These are phyloP conservation scores for Metschnikowia koreensis DNA, from an alignment of 805 yeast genomes.

Conservation along the genomic window DNA sequence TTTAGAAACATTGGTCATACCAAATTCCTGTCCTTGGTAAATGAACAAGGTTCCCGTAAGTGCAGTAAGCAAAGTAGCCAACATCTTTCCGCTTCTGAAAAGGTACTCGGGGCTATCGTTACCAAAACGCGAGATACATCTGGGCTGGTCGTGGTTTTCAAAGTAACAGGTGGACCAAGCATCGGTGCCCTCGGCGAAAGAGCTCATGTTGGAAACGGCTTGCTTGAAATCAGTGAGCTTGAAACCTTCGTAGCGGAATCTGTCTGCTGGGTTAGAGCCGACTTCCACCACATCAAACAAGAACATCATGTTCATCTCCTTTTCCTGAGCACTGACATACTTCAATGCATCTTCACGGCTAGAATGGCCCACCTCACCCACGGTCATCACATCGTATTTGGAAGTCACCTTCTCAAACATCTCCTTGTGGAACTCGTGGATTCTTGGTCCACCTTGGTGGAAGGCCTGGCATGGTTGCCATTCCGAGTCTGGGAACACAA, in stretches of 20 bases:
- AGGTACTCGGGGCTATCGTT: constrained; percentile 32
- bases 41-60: constrained; percentile 57
- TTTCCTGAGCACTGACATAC: constrained; percentile 40
- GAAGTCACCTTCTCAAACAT: constrained; percentile 34
- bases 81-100: constrained; percentile 45
- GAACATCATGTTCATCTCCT: constrained; percentile 44
- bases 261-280: constrained; percentile 36
- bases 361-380: constrained; percentile 53
- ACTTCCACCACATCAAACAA: constrained; percentile 33
- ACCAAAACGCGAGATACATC: constrained; percentile 54
- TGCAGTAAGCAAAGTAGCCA: constrained; percentile 44
- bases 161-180: constrained; percentile 56
- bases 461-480: constrained; percentile 38
- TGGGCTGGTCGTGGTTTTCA: constrained; percentile 61
- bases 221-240: constrained; percentile 41
- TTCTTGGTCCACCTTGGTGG: constrained; percentile 50
- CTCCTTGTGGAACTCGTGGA: constrained; percentile 52
- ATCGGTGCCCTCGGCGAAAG: constrained; percentile 47
- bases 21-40: constrained; percentile 64
- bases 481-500: constrained; percentile 38
- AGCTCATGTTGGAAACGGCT: constrained; percentile 33
- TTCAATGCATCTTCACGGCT: constrained; percentile 41
- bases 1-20: constrained; percentile 49
- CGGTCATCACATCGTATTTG: constrained; percentile 53
- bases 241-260: constrained; percentile 34